Percentiles rank a stretch among this genome's conserved stretches.
Conservation (phyloP, 495 filamentous ascomycete genomes). For the Penicillium soppii region DNA sequence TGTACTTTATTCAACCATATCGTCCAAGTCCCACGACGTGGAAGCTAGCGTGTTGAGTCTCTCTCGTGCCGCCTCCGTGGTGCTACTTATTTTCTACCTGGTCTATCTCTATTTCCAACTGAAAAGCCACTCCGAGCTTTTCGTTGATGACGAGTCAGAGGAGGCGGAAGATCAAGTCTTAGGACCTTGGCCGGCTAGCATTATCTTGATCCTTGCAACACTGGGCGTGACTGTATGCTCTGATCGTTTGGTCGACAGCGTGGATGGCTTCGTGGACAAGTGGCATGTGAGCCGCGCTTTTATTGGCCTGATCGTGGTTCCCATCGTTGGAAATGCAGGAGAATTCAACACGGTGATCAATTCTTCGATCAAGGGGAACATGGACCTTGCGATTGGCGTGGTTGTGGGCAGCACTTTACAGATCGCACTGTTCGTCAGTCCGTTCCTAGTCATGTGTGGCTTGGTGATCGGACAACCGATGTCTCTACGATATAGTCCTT, state of each 20-base stretch:
- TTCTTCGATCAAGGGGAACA: slow-evolving; percentile 22
- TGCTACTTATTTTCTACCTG: slow-evolving; percentile 67
- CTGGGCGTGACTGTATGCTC: slow-evolving; percentile 31
- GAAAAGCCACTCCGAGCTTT: slow-evolving; percentile 26
- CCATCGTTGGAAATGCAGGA: slow-evolving; percentile 28
- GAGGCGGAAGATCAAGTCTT: slow-evolving; percentile 13
- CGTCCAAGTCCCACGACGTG: slow-evolving; percentile 22
- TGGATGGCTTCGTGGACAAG: slow-evolving; percentile 23
- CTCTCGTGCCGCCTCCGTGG: slow-evolving; percentile 27
- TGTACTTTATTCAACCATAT: slow-evolving; percentile 21
- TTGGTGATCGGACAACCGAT: slow-evolving; percentile 38
- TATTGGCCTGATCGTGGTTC: slow-evolving; percentile 33
- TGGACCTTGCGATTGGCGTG: slow-evolving; percentile 28
- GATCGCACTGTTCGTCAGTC: slow-evolving; percentile 39
- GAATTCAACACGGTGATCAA: slow-evolving; percentile 22
- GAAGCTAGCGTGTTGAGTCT: slow-evolving; percentile 48
- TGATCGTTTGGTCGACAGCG: slow-evolving; percentile 28
- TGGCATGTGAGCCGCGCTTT: slow-evolving; percentile 24
- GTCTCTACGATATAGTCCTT: slow-evolving; percentile 36
- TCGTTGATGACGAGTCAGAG: slow-evolving; percentile 13
- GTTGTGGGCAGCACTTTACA: slow-evolving; percentile 28
- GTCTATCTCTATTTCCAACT: slow-evolving; percentile 63
- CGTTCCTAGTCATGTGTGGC: slow-evolving; percentile 41
- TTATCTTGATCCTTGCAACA: slow-evolving; percentile 24
- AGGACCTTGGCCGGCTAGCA: slow-evolving; percentile 12